Evolutionary conservation across 805 yeast species (phyloP).

Genomic region (Candida sakaeoensis): DNA sequence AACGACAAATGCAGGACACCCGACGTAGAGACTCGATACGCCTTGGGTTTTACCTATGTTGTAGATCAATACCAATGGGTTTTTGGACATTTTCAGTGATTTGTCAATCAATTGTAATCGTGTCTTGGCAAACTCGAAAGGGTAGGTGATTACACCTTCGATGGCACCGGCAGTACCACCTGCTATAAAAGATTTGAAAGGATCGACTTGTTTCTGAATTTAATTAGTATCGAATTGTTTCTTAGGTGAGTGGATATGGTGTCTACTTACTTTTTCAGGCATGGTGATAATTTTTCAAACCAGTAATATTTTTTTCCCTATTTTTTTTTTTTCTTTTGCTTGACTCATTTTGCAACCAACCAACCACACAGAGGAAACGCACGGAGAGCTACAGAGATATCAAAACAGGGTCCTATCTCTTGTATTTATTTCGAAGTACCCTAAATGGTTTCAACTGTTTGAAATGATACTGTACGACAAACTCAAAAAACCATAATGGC

Average conservation of each 20-base stretch:
- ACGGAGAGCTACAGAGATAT: too few species aligned
- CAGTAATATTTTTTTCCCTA: conserved; percentile 1
- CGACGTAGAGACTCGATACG: conserved; percentile 74
- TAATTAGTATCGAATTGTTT: conserved; percentile 3
- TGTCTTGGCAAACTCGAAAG: conserved; percentile 96
- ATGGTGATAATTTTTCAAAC: conserved; percentile 1
- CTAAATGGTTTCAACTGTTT: conserved; percentile 21
- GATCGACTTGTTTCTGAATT: conserved; percentile 47
- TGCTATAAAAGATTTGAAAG: conserved; percentile 79
- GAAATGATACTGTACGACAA: conserved; percentile 18
- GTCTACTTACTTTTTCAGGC: conserved; percentile 9
- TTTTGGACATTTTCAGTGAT: conserved; percentile 61
- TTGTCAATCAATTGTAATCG: conserved; percentile 79
- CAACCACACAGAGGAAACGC: too few species aligned
- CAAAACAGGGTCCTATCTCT: conserved; percentile 4
- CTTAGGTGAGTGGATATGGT: too few species aligned
- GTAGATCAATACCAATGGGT: conserved; percentile 78
- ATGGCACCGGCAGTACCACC: conserved; percentile 97
- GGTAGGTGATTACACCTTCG: conserved; percentile 89
- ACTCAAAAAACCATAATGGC: conserved; percentile 25
- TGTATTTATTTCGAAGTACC: conserved; percentile 13
- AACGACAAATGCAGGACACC: conserved; percentile 93
- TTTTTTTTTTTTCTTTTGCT: too few species aligned
- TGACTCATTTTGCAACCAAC: not conserved
- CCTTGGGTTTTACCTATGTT: conserved; percentile 79